These are phyloP conservation scores for Retiboletus flavoniger DNA, from an alignment of 1,284 basidiomycete genomes.

Conservation along the genomic window DNA sequence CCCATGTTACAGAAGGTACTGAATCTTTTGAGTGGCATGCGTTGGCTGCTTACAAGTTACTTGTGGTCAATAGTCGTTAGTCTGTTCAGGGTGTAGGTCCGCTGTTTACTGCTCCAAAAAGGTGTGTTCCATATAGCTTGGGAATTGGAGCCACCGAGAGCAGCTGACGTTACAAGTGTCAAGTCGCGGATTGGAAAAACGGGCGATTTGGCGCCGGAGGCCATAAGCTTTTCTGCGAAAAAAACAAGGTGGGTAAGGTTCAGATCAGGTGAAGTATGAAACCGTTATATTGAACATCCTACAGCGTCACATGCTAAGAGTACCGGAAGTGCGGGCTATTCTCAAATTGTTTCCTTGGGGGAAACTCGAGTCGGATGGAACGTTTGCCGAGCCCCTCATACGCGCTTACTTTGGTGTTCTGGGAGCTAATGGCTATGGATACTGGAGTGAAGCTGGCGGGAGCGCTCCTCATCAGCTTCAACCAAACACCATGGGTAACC, in stretches of 20 bases:
- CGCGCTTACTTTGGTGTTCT: constrained; percentile 41
- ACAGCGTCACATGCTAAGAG: constrained; percentile 39
- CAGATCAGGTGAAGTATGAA: not conserved
- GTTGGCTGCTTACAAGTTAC: constrained; percentile 1
- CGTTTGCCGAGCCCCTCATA: constrained; percentile 35
- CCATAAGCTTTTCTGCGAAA: constrained; percentile 37
- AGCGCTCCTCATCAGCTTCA: constrained; percentile 32
- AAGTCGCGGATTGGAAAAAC: constrained; percentile 32
- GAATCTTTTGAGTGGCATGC: not conserved
- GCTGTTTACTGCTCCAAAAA: constrained; percentile 34
- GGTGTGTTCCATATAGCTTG: constrained; percentile 7
- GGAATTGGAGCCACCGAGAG: not conserved
- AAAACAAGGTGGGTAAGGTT: constrained; percentile 35
- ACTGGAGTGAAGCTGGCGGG: constrained; percentile 39
- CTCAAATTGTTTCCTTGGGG: constrained; percentile 41
- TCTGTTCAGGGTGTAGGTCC: constrained; percentile 34
- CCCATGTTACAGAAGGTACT: constrained; percentile 24
- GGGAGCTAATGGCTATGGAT: constrained; percentile 38
- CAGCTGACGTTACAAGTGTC: constrained; percentile 26
- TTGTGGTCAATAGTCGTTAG: constrained; percentile 19
- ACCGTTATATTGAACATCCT: not conserved
- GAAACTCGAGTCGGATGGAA: constrained; percentile 41
- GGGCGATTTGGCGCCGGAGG: constrained; percentile 31
- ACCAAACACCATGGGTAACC: constrained; percentile 10
- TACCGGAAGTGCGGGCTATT: constrained; percentile 32